phyloP scores from a whole-genome alignment of 2,329 filamentous ascomycete species.

The Fusarium ambrosium region DNA sequence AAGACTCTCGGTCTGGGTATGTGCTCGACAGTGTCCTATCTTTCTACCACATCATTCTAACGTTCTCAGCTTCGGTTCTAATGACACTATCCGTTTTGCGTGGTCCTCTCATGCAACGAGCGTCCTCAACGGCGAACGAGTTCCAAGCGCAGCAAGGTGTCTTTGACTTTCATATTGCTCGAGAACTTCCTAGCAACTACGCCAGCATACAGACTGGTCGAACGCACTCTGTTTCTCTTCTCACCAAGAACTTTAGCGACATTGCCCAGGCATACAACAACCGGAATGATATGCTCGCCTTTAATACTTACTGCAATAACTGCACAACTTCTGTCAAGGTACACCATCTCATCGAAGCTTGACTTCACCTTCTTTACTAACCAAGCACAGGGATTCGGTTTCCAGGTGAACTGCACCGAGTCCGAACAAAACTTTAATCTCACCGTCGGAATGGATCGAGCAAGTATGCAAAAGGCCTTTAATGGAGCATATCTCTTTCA shows the following conservation, averaged over 20 bases:
- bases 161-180: slow-evolving; percentile 35
- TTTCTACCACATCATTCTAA: background rate
- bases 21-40: background rate
- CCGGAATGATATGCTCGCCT: slow-evolving; percentile 26
- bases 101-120: slow-evolving; percentile 37
- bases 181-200: slow-evolving; percentile 33
- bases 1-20: slow-evolving; percentile 36
- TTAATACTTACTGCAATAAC: slow-evolving; percentile 28
- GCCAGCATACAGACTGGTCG: slow-evolving; percentile 36
- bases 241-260: slow-evolving; percentile 39
- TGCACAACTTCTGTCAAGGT: slow-evolving; percentile 30
- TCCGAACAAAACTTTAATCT: slow-evolving; percentile 23
- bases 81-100: slow-evolving; percentile 41
- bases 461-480: slow-evolving; percentile 14
- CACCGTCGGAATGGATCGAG: background rate
- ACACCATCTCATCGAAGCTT: background rate
- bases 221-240: slow-evolving; percentile 21
- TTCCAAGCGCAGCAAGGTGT: slow-evolving; percentile 14
- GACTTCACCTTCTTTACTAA: background rate
- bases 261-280: slow-evolving; percentile 38
- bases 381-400: slow-evolving; percentile 25
- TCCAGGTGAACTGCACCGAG: slow-evolving; percentile 37
- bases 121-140: slow-evolving; percentile 31
- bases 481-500: slow-evolving; percentile 29
- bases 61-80: slow-evolving; percentile 23